Percentiles rank a stretch among this genome's conserved stretches.
Conservation (phyloP, 371 early-diverging fungal genomes). For the Antonospora locustae region DNA sequence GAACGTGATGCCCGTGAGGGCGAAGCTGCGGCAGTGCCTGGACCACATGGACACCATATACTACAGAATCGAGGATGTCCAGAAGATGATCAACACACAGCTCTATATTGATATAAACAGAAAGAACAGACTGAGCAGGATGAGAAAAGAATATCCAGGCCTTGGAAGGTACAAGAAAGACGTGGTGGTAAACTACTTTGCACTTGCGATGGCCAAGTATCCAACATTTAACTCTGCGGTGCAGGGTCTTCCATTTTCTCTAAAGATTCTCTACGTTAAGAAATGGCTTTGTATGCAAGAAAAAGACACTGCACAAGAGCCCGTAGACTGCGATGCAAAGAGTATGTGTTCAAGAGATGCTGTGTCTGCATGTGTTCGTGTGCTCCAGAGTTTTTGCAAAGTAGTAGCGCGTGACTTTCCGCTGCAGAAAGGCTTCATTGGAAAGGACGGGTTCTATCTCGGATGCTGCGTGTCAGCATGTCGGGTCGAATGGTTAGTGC, state of each 20-base stretch:
- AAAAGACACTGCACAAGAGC: too few relatives aligned
- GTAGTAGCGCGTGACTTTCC: too few relatives aligned
- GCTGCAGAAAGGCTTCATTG: too few relatives aligned
- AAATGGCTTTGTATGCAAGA: constrained; percentile 16
- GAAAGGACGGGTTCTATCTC: too few relatives aligned
- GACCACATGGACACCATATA: constrained; percentile 28
- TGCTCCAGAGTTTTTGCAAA: too few relatives aligned
- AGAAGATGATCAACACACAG: constrained; percentile 23
- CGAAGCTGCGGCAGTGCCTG: constrained; percentile 14
- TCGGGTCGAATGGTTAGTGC: too few relatives aligned
- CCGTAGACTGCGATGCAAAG: too few relatives aligned
- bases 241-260: constrained; percentile 25
- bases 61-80: constrained; percentile 36
- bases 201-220: constrained; percentile 31
- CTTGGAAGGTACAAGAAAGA: constrained; percentile 10
- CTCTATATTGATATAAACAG: constrained; percentile 20
- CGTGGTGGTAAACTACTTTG: constrained; percentile 22
- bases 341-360: too few relatives aligned
- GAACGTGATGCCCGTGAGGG: constrained; percentile 23
- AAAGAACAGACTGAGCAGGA: constrained; percentile 17
- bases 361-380: too few relatives aligned
- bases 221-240: constrained; percentile 29
- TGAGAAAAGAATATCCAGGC: constrained; percentile 9
- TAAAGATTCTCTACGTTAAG: constrained; percentile 19
- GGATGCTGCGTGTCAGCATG: too few relatives aligned